Evolutionary conservation across 2,329 filamentous ascomycete species (phyloP).

Genomic region (Aspergillus tanneri): DNA sequence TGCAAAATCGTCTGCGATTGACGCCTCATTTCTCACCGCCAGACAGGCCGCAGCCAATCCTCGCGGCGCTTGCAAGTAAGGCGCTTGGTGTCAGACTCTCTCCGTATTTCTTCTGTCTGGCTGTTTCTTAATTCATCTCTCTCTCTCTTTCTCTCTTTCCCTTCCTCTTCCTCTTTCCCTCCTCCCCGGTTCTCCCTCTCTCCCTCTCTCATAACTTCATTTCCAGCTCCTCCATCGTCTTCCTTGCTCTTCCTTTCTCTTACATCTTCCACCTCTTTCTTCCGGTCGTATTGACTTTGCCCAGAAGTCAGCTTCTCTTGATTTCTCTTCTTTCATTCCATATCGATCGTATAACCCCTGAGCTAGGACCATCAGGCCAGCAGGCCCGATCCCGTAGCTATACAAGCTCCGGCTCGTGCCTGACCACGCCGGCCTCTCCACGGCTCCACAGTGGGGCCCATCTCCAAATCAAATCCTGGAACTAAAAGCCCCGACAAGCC

Average conservation of each 20-base stretch:
- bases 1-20: not conserved
- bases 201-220: conserved; percentile 1
- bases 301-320: not conserved
- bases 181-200: not conserved
- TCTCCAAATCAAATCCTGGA: not conserved
- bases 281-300: not conserved
- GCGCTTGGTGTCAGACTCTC: conserved; percentile 6
- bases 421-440: too few species aligned
- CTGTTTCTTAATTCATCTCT: not conserved
- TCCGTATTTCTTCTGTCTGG: conserved; percentile 8
- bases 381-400: too few species aligned
- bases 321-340: too few species aligned
- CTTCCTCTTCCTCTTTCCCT: not conserved
- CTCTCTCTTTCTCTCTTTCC: not conserved
- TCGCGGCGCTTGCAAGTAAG: conserved; percentile 10
- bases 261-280: not conserved
- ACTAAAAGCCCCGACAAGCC: not conserved
- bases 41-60: conserved; percentile 8
- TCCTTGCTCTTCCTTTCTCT: not conserved
- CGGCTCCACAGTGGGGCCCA: not conserved
- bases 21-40: conserved; percentile 9
- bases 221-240: not conserved
- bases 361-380: too few species aligned
- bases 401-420: not conserved
- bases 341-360: too few species aligned